Conservation (phyloP, 164 flowering plant genomes). For the Saururus chinensis region DNA sequence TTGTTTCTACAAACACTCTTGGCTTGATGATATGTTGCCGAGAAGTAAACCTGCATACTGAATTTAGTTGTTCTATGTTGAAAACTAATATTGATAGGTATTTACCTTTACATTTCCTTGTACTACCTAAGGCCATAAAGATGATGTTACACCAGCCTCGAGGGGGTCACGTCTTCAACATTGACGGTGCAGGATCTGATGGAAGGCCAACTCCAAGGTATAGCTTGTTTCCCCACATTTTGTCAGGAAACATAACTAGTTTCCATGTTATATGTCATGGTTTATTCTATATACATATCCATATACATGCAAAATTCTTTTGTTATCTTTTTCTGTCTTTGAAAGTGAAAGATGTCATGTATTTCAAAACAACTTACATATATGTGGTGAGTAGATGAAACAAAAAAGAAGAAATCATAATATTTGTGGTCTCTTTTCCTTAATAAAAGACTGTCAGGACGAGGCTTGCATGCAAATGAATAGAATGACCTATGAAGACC, state of each 20-base stretch:
- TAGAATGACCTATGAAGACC: too few relatives aligned
- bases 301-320: too few relatives aligned
- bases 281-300: not conserved
- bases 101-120: too few relatives aligned
- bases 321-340: too few relatives aligned
- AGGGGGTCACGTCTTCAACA: conserved; percentile 93
- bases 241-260: not conserved
- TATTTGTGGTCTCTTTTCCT: too few relatives aligned
- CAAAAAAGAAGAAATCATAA: too few relatives aligned
- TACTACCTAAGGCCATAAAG: conserved; percentile 57
- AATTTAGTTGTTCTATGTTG: not conserved
- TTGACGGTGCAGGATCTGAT: conserved; percentile 99
- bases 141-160: conserved; percentile 81
- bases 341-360: too few relatives aligned
- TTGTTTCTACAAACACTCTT: conserved; percentile 86
- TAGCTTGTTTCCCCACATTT: not conserved
- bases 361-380: too few relatives aligned
- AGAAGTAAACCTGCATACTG: conserved; percentile 47
- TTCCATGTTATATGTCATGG: not conserved
- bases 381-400: too few relatives aligned
- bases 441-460: too few relatives aligned
- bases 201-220: conserved; percentile 98
- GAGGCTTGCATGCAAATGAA: too few relatives aligned
- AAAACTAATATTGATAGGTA: too few relatives aligned
- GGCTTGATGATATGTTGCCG: conserved; percentile 97